Conservation (phyloP, 78 protist genomes). For the Cavenderia fasciculata region DNA sequence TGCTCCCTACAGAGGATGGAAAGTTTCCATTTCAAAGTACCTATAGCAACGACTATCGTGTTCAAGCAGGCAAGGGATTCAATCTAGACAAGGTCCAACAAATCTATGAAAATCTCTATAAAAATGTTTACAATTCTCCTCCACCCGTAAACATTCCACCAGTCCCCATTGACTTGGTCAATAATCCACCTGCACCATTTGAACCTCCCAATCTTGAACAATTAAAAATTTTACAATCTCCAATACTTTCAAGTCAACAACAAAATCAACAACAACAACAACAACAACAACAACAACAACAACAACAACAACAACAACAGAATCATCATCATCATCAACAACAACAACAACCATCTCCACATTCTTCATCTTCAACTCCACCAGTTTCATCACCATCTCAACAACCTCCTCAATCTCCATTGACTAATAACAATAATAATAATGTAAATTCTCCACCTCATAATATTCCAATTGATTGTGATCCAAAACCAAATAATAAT, state of each 20-base stretch:
- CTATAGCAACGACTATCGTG: neutral
- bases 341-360: neutral
- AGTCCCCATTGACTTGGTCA: too few species aligned
- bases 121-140: constrained; percentile 13
- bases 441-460: neutral
- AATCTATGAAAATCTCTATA: constrained; percentile 11
- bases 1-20: neutral
- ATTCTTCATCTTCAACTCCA: neutral
- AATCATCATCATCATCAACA: neutral
- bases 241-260: neutral
- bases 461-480: neutral
- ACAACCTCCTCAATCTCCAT: neutral
- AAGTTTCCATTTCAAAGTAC: neutral
- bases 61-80: neutral
- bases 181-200: too few species aligned
- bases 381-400: neutral
- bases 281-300: neutral
- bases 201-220: too few species aligned
- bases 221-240: too few species aligned
- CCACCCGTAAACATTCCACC: too few species aligned
- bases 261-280: neutral
- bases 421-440: neutral
- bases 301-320: neutral
- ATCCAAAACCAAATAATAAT: constrained; percentile 1
- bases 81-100: neutral